These are phyloP conservation scores for Aspergillus nanangensis DNA, from an alignment of 495 filamentous ascomycete genomes.

Conservation along the genomic window DNA sequence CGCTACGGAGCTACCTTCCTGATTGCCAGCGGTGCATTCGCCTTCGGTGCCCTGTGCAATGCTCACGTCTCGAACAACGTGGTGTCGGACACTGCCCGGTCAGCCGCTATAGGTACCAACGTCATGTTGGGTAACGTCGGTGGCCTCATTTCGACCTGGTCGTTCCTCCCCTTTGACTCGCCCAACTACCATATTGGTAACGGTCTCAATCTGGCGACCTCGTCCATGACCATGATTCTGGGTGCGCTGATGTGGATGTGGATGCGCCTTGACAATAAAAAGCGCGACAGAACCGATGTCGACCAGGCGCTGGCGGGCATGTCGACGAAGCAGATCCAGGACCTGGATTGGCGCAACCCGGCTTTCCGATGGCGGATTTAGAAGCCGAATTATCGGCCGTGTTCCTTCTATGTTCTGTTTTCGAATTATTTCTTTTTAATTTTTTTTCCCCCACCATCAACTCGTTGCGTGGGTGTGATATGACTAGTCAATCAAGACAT, in stretches of 20 bases:
- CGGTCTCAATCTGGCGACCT: conserved; percentile 64
- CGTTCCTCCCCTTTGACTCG: conserved; percentile 57
- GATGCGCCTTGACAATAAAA: conserved; percentile 62
- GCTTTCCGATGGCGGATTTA: conserved; percentile 60
- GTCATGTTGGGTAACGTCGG: conserved; percentile 74
- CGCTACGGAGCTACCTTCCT: conserved; percentile 72
- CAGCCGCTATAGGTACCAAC: conserved; percentile 58
- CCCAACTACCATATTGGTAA: conserved; percentile 72
- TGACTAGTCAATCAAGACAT: no score
- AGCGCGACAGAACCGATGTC: conserved; percentile 48
- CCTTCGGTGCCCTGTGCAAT: conserved; percentile 58
- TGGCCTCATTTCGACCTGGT: conserved; percentile 67
- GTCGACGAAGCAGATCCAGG: conserved; percentile 52
- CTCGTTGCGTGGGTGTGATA: no score
- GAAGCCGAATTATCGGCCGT: no score
- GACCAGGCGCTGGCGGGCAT: conserved; percentile 53
- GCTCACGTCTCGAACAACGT: conserved; percentile 67
- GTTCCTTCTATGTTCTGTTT: background rate
- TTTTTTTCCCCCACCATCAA: background rate
- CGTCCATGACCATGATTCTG: conserved; percentile 47
- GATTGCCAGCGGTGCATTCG: conserved; percentile 53
- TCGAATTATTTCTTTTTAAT: background rate
- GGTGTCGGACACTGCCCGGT: conserved; percentile 63
- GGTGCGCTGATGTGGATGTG: conserved; percentile 44
- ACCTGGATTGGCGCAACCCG: conserved; percentile 70